Base-by-base conservation (phyloP, 1,284 basidiomycete species). In the Leccinum griseonigrum region DNA sequence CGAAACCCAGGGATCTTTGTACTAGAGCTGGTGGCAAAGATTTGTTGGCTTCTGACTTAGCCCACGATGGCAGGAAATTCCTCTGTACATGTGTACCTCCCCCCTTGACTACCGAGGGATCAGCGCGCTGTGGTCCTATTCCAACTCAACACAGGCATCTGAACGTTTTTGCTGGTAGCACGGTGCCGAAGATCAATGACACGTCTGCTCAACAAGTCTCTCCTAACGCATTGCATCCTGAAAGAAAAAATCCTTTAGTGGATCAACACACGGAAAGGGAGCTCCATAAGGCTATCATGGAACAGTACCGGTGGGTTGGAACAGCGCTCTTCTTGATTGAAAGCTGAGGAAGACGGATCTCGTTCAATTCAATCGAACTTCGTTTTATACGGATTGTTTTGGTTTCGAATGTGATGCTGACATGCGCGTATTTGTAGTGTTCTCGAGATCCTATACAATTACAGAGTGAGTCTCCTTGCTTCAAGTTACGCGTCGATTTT, bases 391-490 rank as follows among this genome's bases (percentile, higher is more conserved):
- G 40, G n/a, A 18, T 43, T 43, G 9, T 18, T 9, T 43, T 43
- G 43, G 11, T 52, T 43, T 34, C 36, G 5, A 54, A 51, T 18
- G 56, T 11, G 38, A 62, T 58, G 14, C 68, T 73, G 55, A 74
- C 51, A 56, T 36, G 8, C 16, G 18, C 56, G 26, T 54, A 8
- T 63, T 50, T 29, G 43, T 62, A 89, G 88, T 6, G 86, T 82
- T 5, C 75, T 92, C 26, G 94, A 97, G 72, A 77, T 90, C 54
- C 78, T 98, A 62, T 91, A 94, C 67, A 94, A 96, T 71, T 96
- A 94, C 74, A 83, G 92, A 40, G 92, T 92, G 68, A 63, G 88
- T n/a, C 8, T 56, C 31, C 22, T 46, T 22, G 29, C 38, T 18
- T 36, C 28, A 16, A 28, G 22, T 22, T 32, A 28, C 7, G 50